phyloP scores from a whole-genome alignment of 768 basidiomycete genomes.

The Trametes maxima region DNA sequence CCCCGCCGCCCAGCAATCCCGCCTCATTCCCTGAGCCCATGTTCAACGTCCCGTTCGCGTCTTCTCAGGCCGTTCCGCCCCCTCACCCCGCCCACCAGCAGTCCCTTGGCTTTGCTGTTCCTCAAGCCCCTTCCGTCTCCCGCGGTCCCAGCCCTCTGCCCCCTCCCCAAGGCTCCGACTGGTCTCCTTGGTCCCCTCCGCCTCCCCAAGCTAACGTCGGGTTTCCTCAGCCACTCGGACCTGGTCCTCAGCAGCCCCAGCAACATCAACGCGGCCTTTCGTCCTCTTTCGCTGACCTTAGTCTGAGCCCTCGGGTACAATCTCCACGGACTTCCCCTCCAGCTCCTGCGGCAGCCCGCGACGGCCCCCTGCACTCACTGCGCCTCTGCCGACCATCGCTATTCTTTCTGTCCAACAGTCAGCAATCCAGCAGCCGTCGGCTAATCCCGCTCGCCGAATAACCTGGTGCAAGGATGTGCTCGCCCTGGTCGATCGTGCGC shows the following conservation, averaged over 20 bases:
- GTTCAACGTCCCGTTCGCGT: conserved; percentile 20
- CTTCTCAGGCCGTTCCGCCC: conserved; percentile 19
- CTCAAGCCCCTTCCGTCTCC: conserved; percentile 8
- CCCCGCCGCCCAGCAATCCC: conserved; percentile 20
- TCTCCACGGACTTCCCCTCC: conserved; percentile 30
- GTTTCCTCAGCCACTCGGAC: conserved; percentile 10
- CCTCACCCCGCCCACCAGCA: conserved; percentile 6
- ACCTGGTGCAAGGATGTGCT: conserved; percentile 85
- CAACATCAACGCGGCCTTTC: conserved; percentile 20
- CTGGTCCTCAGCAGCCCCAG: conserved; percentile 4
- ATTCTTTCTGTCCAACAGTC: conserved; percentile 55
- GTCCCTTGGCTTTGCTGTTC: conserved; percentile 6
- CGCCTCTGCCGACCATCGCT: conserved; percentile 66
- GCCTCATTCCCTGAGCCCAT: conserved; percentile 28
- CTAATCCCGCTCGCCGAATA: conserved; percentile 63
- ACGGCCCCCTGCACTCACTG: conserved; percentile 56
- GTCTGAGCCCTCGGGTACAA: conserved; percentile 18
- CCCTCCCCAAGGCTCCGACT: conserved; percentile 28
- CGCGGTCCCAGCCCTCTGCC: conserved; percentile 31
- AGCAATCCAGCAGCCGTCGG: conserved; percentile 53
- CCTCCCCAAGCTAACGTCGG: background rate
- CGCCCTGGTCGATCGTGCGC: conserved; percentile 69
- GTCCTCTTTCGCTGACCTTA: conserved; percentile 22
- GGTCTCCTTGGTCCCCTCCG: conserved; percentile 30
- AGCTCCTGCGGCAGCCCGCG: conserved; percentile 24